Base-by-base conservation (phyloP, 495 filamentous ascomycete genomes). In the Penicillium mononematosum region DNA sequence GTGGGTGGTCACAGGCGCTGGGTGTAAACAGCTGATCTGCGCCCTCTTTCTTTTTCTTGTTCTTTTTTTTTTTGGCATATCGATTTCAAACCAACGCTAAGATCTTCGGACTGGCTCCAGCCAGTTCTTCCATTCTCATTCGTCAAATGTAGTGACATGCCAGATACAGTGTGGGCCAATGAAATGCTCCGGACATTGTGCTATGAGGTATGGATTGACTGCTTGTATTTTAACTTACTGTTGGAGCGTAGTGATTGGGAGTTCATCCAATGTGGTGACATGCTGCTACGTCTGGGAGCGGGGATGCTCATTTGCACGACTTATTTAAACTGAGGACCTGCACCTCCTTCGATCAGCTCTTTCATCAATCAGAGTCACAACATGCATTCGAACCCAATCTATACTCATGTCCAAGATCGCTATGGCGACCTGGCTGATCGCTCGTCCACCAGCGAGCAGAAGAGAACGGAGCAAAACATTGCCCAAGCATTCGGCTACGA, bases 401-500 rank as follows among this genome's bases (percentile, higher is more conserved):
- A 65, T 44, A 17, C 51, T 27, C 43, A 42, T 56, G 56, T 65
- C 20, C 53, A 62, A 31, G 32, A 45, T n/a, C 48, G 59, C 39
- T 62, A 65, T 42, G 58, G 55, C 12, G 58, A 51, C 6, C 17
- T 65, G 2, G 59, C 62, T 22, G 39, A 50, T 34, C 52, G 39
- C 27, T 22, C 17, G 34, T 20, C 32, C 38, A 36, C 34, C 22
- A 38, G 10, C n/a, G 12, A 56, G 16, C 50, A 59, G 22, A n/a
- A 46, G 11, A 50, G 36, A 20, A 22, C 76, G 44, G 75, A 76
- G 49, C 58, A 67, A 47, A 61, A 68, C 7, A 76, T 87, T 19
- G 85, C 85, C 41, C 69, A 70, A 47, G 77, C 84, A 0, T 86
- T 88, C 57, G 85, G 86, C 25, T 88, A 89, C 65, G 67, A 69